Evolutionary conservation across 331 rosid genomes (phyloP), one percentile per base, ranked within the genome.

Genomic region (Rhamnella rubrinervis): DNA sequence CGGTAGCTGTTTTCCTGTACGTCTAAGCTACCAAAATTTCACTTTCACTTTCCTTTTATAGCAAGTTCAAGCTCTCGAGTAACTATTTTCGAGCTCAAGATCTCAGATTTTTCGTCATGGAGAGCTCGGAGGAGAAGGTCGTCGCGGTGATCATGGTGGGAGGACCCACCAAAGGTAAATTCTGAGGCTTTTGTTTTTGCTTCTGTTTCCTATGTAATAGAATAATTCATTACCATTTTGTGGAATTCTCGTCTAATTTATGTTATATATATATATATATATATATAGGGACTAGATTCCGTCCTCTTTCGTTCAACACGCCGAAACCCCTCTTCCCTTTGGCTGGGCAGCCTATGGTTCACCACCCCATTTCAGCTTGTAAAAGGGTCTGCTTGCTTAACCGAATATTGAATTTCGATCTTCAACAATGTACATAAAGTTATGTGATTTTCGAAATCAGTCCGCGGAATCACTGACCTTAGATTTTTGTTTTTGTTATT

Each of bases 261-360:
- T 15, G 4, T 39, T 67, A 62, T 73, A 52, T 6, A 67, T 38
- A 20, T 0, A 16, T 2, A 35, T 31, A 55, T n/a, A n/a, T n/a
- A n/a, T n/a, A n/a, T n/a, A 68, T 59, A 91, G 98, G 98, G 59
- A 95, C 99, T 65, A 86, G 99, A 85, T 95, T 95, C 77, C 85
- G 97, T 19, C 99, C 97, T 61, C 97, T 95, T 66, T 95, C 99
- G 16, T 95, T 95, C 87, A 91, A 91, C 61, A 86, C 85, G 70
- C 97, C 99, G 38, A 89, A 95, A 66, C 97, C 99, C 60, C 96
- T 95, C 19, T 91, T 95, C 85, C 97, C 97, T 71, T 62, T 95
- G 78, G 99, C 99, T 75, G 96, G 97, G 38, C 96, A 87, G 70
- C 90, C 99, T 20, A 95, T 95, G 99, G 95, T 95, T 77, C 90